Evolutionary conservation across 2,329 filamentous ascomycete genomes (phyloP).

Genomic region (Dactylellina leptospora): DNA sequence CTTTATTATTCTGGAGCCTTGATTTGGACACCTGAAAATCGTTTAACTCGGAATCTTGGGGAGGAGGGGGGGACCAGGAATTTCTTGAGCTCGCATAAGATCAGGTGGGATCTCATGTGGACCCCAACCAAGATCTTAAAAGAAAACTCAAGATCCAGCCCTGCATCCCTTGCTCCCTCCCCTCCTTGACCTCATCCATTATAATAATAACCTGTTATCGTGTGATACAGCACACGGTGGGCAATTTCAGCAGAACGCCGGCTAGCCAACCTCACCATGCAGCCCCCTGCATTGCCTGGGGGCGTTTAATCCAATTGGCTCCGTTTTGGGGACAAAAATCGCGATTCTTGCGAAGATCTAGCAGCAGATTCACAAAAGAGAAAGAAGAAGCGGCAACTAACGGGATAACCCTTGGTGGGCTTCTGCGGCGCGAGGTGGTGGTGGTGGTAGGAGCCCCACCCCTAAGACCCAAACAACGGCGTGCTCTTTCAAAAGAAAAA

Average conservation of each 20-base stretch:
- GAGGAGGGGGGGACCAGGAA: constrained; percentile 24
- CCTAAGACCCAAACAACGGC: constrained; percentile 8
- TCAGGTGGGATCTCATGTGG: constrained; percentile 34
- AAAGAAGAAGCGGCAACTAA: constrained; percentile 50
- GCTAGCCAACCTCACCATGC: constrained; percentile 30
- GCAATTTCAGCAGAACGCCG: constrained; percentile 20
- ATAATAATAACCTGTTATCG: constrained; percentile 13
- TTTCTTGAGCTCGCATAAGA: constrained; percentile 30
- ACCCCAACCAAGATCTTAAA: constrained; percentile 43
- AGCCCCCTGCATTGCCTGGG: constrained; percentile 42
- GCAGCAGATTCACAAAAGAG: constrained; percentile 29
- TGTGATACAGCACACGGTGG: constrained; percentile 40
- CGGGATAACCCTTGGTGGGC: constrained; percentile 41
- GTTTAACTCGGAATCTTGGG: constrained; percentile 51
- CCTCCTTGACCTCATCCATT: constrained; percentile 3
- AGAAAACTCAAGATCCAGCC: constrained; percentile 39
- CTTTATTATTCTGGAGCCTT: constrained; percentile 9
- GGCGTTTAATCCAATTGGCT: constrained; percentile 45
- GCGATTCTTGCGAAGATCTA: constrained; percentile 46
- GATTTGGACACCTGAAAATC: constrained; percentile 48
- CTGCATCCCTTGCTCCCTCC: constrained; percentile 31
- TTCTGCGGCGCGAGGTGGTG: constrained; percentile 44
- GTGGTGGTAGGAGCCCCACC: constrained; percentile 5
- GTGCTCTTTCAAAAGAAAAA: constrained; percentile 15
- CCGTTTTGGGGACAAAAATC: constrained; percentile 10